A percentile compares a stretch with the other conserved stretches of the same genome.
Conservation (phyloP, 306 rosid species). For the Dalbergia cochinchinensis region DNA sequence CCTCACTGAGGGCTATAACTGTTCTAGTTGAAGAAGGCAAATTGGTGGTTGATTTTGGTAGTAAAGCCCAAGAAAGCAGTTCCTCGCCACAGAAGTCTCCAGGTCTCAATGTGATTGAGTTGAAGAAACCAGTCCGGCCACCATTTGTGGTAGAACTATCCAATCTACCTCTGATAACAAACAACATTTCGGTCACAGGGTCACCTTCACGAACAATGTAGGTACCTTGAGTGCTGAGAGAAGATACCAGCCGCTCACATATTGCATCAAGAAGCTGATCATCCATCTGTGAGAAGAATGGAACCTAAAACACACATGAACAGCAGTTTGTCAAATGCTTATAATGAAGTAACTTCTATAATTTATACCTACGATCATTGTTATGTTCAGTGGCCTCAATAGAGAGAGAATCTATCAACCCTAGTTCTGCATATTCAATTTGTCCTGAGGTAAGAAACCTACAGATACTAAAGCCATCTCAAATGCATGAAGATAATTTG, state of each 20-base stretch:
- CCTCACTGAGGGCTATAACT: conserved; percentile 77
- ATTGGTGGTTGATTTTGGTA: conserved; percentile 81
- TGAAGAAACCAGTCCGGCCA: conserved; percentile 94
- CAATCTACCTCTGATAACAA: conserved; percentile 86
- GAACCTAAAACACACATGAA: conserved; percentile 69
- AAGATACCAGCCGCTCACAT: conserved; percentile 92
- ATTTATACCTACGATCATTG: not conserved
- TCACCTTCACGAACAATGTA: conserved; percentile 96
- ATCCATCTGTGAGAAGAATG: conserved; percentile 98
- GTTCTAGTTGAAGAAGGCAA: conserved; percentile 95
- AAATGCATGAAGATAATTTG: too few relatives aligned
- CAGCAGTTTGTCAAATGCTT: conserved; percentile 28
- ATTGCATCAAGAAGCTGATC: conserved; percentile 97
- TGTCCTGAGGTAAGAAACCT: too few relatives aligned
- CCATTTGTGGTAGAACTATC: conserved; percentile 97
- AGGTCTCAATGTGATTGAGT: conserved; percentile 84
- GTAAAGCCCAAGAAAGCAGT: conserved; percentile 95
- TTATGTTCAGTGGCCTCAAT: conserved; percentile 8
- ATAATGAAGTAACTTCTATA: not conserved
- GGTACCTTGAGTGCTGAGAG: conserved; percentile 88
- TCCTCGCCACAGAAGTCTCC: conserved; percentile 99
- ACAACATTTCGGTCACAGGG: conserved; percentile 94
- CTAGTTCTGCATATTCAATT: not conserved
- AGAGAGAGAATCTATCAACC: conserved; percentile 32
- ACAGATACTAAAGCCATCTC: too few relatives aligned